Evolutionary conservation across 164 flowering plant genomes (phyloP), one percentile per base, ranked within the genome.

Genomic region (Sextonia rubra): DNA sequence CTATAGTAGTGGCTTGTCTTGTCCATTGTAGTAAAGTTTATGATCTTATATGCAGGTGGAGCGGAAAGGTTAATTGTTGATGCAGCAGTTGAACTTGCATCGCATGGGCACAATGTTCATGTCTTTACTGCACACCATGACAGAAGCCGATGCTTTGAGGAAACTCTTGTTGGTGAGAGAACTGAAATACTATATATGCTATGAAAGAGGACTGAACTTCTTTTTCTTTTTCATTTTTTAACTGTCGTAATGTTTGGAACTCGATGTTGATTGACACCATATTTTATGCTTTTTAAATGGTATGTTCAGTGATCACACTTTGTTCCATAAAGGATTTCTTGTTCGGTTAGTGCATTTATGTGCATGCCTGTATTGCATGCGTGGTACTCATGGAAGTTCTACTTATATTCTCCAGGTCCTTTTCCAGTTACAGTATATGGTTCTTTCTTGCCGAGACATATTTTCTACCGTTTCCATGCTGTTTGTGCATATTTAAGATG

Each of bases 41-140:
- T 58, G 29, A 23, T 77, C 44, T 73, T 73, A 65, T 80, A 3
- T 71, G 49, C 71, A 93, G 99, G 99, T 74, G 99, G 99, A 81
- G 99, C 98, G 66, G 99, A 95, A 77, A 88, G 99, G 77, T 78
- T 95, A 74, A 85, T 95, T 80, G 98, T 93, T 68, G 98, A 93
- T 83, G 97, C 94, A 3, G 99, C 98, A 58, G 86, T 86, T 70
- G 89, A 93, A 78, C 93, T 95, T 79, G 81, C 85, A 47, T 84
- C 94, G 22, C 83, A 82, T 70, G 98, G 97, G 15, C 98, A 95
- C 72, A 79, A 84, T 77, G 98, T 94, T 75, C 97, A 88, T 75
- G 75, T 94, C 70, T 94, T 94, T 74, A 94, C 97, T 8, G 82
- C 99, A 52, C 96, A 95, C 80, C 97, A 95, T 83, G 96, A 93